These are phyloP conservation scores for Haplosporangium gracile DNA, from an alignment of 192 early-diverging fungal species.

Conservation along the genomic window DNA sequence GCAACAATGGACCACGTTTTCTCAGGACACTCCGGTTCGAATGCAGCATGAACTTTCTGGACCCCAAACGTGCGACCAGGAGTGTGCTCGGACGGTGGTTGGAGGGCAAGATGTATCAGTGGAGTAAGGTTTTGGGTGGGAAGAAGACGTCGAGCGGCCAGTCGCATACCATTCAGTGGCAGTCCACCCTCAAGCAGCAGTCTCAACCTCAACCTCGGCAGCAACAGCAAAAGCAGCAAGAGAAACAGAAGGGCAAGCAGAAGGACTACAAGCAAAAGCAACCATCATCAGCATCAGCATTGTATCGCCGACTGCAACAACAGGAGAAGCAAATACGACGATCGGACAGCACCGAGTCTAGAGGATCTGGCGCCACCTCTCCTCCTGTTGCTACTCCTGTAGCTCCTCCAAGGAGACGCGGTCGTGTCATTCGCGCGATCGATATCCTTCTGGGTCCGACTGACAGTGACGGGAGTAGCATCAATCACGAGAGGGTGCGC, in stretches of 20 bases:
- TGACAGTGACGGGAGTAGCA: constrained; percentile 6
- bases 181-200: not conserved
- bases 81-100: constrained; percentile 50
- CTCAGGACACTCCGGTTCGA: constrained; percentile 29
- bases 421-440: constrained; percentile 16
- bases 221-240: not conserved
- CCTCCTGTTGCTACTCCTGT: not conserved
- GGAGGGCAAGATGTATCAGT: constrained; percentile 48
- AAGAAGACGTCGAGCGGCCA: not conserved
- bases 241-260: not conserved
- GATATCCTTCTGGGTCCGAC: constrained; percentile 26
- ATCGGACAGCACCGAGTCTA: not conserved
- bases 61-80: constrained; percentile 43
- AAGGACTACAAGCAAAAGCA: not conserved
- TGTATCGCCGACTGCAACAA: not conserved
- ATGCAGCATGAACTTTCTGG: constrained; percentile 57
- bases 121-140: constrained; percentile 37
- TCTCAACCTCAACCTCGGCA: not conserved
- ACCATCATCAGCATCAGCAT: not conserved
- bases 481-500: not conserved
- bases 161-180: not conserved
- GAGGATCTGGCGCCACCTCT: not conserved
- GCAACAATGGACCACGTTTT: constrained; percentile 27
- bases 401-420: not conserved
- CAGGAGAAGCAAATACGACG: not conserved